A percentile compares a stretch with the other conserved stretches of the same genome.
Evolutionary conservation across 495 filamentous ascomycete species (phyloP).

Genomic region (Neurospora sublineolata): DNA sequence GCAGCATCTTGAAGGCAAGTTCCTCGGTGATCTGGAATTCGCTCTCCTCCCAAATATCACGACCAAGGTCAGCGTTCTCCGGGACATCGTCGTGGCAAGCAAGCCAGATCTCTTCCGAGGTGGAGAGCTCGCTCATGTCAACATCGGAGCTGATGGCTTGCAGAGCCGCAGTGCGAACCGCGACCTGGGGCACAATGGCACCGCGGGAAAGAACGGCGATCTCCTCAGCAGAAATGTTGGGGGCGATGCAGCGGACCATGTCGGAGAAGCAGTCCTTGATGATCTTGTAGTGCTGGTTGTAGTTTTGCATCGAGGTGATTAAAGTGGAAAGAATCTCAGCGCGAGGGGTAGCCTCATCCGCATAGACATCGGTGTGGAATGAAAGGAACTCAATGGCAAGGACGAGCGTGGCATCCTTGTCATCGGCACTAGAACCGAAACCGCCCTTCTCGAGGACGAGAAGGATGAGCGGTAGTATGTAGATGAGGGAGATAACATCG

Average conservation of each 20-base stretch:
- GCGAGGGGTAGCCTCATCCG: constrained; percentile 64
- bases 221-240: constrained; percentile 60
- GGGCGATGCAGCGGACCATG: constrained; percentile 65
- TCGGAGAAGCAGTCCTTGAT: constrained; percentile 86
- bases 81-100: constrained; percentile 81
- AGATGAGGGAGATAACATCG: constrained; percentile 73
- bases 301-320: constrained; percentile 73
- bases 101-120: constrained; percentile 87
- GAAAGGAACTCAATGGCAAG: constrained; percentile 83
- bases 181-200: constrained; percentile 60
- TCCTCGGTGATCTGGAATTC: constrained; percentile 57
- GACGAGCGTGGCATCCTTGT: constrained; percentile 76
- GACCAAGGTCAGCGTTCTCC: constrained; percentile 75
- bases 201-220: constrained; percentile 60
- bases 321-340: constrained; percentile 56
- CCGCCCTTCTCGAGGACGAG: constrained; percentile 66
- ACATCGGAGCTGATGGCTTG: constrained; percentile 84
- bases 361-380: constrained; percentile 68
- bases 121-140: constrained; percentile 74
- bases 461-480: constrained; percentile 72
- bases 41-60: constrained; percentile 90
- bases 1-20: constrained; percentile 52
- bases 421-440: constrained; percentile 58
- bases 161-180: constrained; percentile 77
- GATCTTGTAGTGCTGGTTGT: constrained; percentile 84